Evolutionary conservation across 495 filamentous ascomycete genomes (phyloP), one percentile per base, ranked within the genome.

Genomic region (Acidiella bohemica): DNA sequence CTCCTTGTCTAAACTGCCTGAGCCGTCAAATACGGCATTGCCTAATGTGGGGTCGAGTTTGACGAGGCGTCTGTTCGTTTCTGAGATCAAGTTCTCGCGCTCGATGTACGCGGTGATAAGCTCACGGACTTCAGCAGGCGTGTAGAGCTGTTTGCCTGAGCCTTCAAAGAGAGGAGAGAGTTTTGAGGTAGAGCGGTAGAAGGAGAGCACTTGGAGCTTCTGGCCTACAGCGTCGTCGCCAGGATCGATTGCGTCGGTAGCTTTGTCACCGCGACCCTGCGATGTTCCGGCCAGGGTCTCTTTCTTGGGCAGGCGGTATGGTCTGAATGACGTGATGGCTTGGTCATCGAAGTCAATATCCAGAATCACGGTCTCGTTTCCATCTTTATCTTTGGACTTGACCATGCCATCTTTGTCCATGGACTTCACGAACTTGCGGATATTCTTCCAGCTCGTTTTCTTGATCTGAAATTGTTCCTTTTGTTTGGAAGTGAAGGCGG

Each of bases 371-470:
- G 71, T 73, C 53, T 84, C 80, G 32, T 73, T 66, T 5, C 78
- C 75, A 41, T 66, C 72, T 26, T 74, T 70, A 22, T 81, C 77
- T 53, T 83, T 83, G 23, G 66, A 69, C 47, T 73, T 79, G 29
- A 82, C 55, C 10, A 81, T 53, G 5, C 64, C 53, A 36, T 72
- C 59, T 51, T 81, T 82, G 53, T 81, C 79, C 7, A 84, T 57
- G 23, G 68, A 57, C 53, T 82, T 83, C 57, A 83, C 73, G 55
- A 82, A 82, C 44, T 81, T 83, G 43, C 74, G 76, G 29, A 75
- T 67, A 39, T 73, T 82, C 58, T 83, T 84, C 70, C 77, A 80
- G 55, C 70, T 78, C 5, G 78, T 78, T 58, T 79, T 83, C 60
- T 82, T 84, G 53, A 84, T 76, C 48, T 73, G 70, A 23, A 81